Conservation (phyloP, 179 eudicot genomes). For the Silene coronaria region DNA sequence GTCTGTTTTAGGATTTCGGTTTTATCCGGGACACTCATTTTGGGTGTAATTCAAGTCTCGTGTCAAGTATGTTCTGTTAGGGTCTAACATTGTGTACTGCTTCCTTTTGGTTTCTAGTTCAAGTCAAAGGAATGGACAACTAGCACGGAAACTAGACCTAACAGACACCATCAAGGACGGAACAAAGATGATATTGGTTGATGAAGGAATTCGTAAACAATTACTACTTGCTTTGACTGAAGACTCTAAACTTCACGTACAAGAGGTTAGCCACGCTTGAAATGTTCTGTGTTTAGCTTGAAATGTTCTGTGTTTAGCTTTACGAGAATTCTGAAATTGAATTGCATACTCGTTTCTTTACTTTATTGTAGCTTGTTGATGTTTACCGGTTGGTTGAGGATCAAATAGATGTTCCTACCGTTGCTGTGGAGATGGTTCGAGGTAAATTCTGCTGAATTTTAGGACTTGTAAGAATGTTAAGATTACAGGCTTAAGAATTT, state of each 20-base stretch:
- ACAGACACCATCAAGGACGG: slow-evolving; percentile 97
- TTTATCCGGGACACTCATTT: no score
- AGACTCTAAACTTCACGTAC: slow-evolving; percentile 93
- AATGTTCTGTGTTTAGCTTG: not conserved
- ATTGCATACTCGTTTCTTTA: slow-evolving; percentile 15
- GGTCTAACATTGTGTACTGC: not conserved
- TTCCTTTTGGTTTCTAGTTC: not conserved
- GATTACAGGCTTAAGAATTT: not conserved
- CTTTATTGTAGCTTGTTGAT: slow-evolving; percentile 60
- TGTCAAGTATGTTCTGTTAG: no score
- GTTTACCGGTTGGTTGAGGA: slow-evolving; percentile 88
- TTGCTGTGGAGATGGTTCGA: slow-evolving; percentile 70
- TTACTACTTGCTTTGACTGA: slow-evolving; percentile 94
- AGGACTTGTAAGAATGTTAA: not conserved
- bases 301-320: not conserved
- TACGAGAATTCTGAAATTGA: no score
- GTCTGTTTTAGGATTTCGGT: no score
- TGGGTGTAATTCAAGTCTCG: no score
- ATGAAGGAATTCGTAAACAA: slow-evolving; percentile 83
- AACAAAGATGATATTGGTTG: slow-evolving; percentile 69
- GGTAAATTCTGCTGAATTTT: slow-evolving; percentile 36
- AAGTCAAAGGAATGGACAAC: slow-evolving; percentile 48
- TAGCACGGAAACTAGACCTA: slow-evolving; percentile 65
- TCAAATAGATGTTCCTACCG: slow-evolving; percentile 72
- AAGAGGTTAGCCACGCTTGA: slow-evolving; percentile 53